Evolutionary conservation across 192 early-diverging fungal species (phyloP), one percentile per base, ranked within the genome.

Genomic region (Backusella luteola): DNA sequence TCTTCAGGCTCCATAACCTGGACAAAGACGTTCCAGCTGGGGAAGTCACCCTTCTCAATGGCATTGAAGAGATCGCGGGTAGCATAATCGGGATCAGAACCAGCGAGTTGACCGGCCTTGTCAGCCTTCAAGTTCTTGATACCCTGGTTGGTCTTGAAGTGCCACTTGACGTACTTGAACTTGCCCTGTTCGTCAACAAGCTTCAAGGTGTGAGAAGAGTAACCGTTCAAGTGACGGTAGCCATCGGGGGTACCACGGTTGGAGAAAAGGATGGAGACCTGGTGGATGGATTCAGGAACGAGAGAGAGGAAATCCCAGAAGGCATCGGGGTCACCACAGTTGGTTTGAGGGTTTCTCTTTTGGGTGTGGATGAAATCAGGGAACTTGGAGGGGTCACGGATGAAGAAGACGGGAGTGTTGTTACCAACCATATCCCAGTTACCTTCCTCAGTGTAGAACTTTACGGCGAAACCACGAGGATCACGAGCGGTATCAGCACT

Each of bases 361-460:
- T 94, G 92, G 36, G 93, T 92, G 78, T 94, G 92, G 75, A 95
- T 92, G 81, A 94, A 90, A 80, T 93, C 93, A 32, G 94, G 94
- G 86, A 92, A 94, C 85, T 93, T 92, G 77, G 90, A 74, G 15
- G 91, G 89, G 80, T 94, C 93, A 56, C 91, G 90, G 78, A 95
- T 89, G 79, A 93, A 94, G 85, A 95, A 95, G 69, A 93, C 87
- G 14, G 94, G 94, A 41, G 89, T 94, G 88, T 94, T 94, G 87
- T 94, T 93, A 75, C 93, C 93, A 34, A 95, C 94, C 88, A 94
- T 90, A 80, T 95, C 93, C 91, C 90, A 95, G 85, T 91, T 95
- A 76, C 81, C 81, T 80, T 95, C 94, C 78, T 94, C 93, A 32
- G 94, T 95, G 84, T 94, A 95, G 85, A 94, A 93, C 87, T 94